Conservation (phyloP, 495 filamentous ascomycete species). For the Neurospora sp. region DNA sequence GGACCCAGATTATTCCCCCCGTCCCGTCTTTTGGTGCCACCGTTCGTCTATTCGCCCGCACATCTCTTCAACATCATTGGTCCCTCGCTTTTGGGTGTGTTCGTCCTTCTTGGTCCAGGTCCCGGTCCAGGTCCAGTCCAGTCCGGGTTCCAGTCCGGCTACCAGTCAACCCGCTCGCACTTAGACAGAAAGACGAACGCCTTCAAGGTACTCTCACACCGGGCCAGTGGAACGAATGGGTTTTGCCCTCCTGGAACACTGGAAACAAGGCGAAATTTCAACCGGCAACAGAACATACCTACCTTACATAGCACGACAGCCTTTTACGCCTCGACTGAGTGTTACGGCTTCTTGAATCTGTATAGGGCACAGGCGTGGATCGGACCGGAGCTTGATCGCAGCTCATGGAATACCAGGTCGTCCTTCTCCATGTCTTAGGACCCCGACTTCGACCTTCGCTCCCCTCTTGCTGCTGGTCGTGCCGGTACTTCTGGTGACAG, state of each 20-base stretch:
- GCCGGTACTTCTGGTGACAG: constrained; percentile 13
- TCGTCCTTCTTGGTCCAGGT: not conserved
- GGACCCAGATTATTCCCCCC: not conserved
- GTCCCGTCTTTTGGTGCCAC: not conserved
- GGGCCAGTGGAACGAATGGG: not conserved
- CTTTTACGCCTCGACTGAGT: not conserved
- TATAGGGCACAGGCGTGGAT: not conserved
- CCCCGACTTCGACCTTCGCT: constrained; percentile 3
- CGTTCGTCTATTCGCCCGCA: not conserved
- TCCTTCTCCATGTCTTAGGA: constrained; percentile 20
- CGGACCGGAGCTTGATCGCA: constrained; percentile 6
- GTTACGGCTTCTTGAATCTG: not conserved
- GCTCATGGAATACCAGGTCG: constrained; percentile 23
- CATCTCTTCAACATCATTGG: not conserved
- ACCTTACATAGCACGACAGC: not conserved
- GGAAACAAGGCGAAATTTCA: not conserved
- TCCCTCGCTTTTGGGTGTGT: not conserved
- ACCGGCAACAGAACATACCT: not conserved
- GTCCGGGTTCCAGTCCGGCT: not conserved
- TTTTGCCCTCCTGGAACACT: not conserved
- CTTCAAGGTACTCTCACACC: not conserved
- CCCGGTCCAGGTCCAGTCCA: not conserved
- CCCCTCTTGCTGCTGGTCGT: not conserved
- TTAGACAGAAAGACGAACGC: not conserved
- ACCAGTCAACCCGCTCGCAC: not conserved